Base-by-base conservation (phyloP, 1,284 basidiomycete species). In the Trichosporon sp. region DNA sequence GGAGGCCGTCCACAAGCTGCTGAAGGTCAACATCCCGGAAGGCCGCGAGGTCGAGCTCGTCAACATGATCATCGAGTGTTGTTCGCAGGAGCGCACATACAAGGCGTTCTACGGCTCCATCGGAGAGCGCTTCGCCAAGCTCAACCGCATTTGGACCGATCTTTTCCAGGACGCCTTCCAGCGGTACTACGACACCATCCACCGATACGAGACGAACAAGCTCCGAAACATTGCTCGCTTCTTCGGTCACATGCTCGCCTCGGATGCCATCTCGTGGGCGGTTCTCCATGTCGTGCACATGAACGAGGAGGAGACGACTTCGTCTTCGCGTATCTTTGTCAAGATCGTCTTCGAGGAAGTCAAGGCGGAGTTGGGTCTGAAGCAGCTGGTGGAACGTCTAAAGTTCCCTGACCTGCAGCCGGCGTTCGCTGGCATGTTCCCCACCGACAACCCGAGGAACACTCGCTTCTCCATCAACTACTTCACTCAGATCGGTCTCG, bases 1-100 rank as follows among this genome's bases (percentile, higher is more conserved):
- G 80, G 95, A 99, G 87, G 95, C 95, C 0, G 95, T 97, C 0
- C 95, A 99, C 82, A 99, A 99, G 80, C 82, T 99, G 32, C 86
- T 98, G 73, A 97, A 96, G 81, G 87, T 99, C 29, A 89, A 95
- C 69, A 84, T 99, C 19, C 84, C 87, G 58, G 92, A 95, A 75
- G 95, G 95, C 0, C 87, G 95, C 77, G 95, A 98, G 90, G 91
- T 93, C 72, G 95, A 98, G 80, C 82, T 99, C 60, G 88, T 91
- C 81, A 98, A 99, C 84, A 99, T 99, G 95, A 86, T 99, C 65
- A 90, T 99, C 79, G 95, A 99, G 76, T 99, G 95, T 88, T 99
- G 95, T 78, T 99, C 95, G 2, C 95, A 99, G 83, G 95, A 99
- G 78, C 89, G 95, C 4, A 95, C 95, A 0, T 99, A 97, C 79